phyloP scores from a whole-genome alignment of 305 asterid species.

The Solanum chacoense region DNA sequence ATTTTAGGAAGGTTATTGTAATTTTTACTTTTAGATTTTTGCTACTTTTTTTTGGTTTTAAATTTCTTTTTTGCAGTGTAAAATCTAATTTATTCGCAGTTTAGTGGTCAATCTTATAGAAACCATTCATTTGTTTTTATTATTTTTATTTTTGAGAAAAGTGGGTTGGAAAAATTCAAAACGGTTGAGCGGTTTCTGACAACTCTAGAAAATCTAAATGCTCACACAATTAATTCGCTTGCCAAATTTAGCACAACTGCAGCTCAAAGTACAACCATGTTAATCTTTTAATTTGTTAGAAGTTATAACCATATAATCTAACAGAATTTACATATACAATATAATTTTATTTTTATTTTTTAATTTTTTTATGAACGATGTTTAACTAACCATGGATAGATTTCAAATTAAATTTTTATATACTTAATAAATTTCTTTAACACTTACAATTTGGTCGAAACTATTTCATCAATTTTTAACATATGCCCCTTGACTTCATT shows the following conservation, averaged over 20 bases:
- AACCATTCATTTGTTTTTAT: background rate
- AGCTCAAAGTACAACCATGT: background rate
- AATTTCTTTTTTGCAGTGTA: slow-evolving; percentile 25
- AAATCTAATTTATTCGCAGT: slow-evolving; percentile 2
- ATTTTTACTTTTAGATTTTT: slow-evolving; percentile 7
- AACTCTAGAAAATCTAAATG: slow-evolving; percentile 8
- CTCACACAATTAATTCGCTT: background rate
- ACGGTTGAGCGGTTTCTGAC: slow-evolving; percentile 39
- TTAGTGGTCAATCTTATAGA: slow-evolving; percentile 5
- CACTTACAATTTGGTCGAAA: background rate
- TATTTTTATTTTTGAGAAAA: background rate
- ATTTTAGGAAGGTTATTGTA: slow-evolving; percentile 26
- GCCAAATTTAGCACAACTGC: background rate
- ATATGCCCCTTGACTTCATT: background rate
- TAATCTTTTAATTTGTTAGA: background rate
- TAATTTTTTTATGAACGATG: too few relatives aligned
- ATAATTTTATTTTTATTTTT: background rate
- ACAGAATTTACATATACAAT: background rate
- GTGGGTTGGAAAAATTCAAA: slow-evolving; percentile 30
- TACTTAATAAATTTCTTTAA: background rate
- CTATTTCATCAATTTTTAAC: background rate
- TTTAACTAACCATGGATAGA: background rate
- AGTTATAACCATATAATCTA: background rate
- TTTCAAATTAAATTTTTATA: too few relatives aligned
- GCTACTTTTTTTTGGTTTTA: slow-evolving; percentile 18